phyloP scores from a whole-genome alignment of 768 basidiomycete genomes.

The Russula compacta region DNA sequence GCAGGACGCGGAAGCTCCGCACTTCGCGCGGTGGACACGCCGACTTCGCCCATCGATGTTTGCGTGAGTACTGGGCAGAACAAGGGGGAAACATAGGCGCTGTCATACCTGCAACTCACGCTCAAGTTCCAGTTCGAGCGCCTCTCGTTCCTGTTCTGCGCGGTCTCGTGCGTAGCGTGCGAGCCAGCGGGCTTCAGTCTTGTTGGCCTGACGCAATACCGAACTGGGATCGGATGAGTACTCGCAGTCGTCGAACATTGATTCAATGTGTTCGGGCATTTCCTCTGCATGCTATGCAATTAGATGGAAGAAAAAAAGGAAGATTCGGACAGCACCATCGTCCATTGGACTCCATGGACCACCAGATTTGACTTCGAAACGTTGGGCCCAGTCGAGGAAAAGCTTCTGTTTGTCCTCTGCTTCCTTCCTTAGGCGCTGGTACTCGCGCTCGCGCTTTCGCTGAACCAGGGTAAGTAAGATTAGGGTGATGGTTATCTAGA shows the following conservation, averaged over 20 bases:
- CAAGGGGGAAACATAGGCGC: neutral
- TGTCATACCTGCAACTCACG: slow-evolving; percentile 57
- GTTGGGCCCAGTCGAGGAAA: slow-evolving; percentile 55
- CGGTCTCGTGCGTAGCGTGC: slow-evolving; percentile 43
- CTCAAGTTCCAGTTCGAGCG: slow-evolving; percentile 52
- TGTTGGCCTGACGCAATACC: slow-evolving; percentile 10
- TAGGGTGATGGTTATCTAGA: neutral
- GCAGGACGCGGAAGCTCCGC: slow-evolving; percentile 13
- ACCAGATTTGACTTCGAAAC: slow-evolving; percentile 51
- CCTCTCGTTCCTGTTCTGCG: slow-evolving; percentile 40
- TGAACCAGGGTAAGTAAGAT: slow-evolving; percentile 23
- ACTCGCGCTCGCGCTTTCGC: slow-evolving; percentile 51
- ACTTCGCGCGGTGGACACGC: slow-evolving; percentile 19
- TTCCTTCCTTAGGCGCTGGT: slow-evolving; percentile 45
- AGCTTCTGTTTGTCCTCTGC: slow-evolving; percentile 45
- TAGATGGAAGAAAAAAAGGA: neutral
- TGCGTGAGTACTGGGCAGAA: neutral
- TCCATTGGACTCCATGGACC: slow-evolving; percentile 26
- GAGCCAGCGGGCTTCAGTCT: slow-evolving; percentile 52
- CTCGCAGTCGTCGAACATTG: slow-evolving; percentile 14
- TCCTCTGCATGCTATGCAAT: neutral
- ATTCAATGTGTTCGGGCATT: slow-evolving; percentile 30
- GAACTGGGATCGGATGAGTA: slow-evolving; percentile 7
- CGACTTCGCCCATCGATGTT: neutral
- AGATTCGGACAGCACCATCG: slow-evolving; percentile 16